These are phyloP conservation scores for Plasmodium cynomolgi DNA, from an alignment of 169 alveolate genomes.

Conservation along the genomic window DNA sequence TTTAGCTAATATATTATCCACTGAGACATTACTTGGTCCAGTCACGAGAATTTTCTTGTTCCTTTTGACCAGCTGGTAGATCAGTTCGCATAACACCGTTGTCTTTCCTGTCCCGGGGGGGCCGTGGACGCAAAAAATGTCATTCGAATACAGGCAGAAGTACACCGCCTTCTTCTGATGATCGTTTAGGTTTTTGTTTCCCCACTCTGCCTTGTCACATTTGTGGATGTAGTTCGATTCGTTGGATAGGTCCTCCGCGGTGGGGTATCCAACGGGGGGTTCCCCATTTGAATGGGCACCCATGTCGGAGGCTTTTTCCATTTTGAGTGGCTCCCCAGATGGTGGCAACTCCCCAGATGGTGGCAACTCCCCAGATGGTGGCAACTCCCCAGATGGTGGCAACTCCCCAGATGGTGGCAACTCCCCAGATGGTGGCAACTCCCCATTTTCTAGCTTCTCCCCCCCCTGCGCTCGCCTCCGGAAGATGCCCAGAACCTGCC, in stretches of 20 bases:
- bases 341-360: not conserved
- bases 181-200: slow-evolving; percentile 27
- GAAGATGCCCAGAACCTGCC: not conserved
- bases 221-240: slow-evolving; percentile 8
- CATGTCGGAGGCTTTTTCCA: not conserved
- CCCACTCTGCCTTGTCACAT: slow-evolving; percentile 39
- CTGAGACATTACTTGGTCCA: slow-evolving; percentile 72
- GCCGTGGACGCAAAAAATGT: slow-evolving; percentile 63
- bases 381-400: not conserved
- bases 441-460: not conserved
- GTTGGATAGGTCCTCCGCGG: not conserved
- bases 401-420: not conserved
- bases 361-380: too few species aligned
- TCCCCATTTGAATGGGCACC: not conserved
- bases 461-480: not conserved
- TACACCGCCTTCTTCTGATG: slow-evolving; percentile 71
- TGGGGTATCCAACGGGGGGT: not conserved
- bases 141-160: slow-evolving; percentile 41
- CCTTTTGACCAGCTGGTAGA: slow-evolving; percentile 33
- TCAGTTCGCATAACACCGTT: slow-evolving; percentile 53
- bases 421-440: not conserved
- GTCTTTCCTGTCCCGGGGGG: slow-evolving; percentile 79
- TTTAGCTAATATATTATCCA: slow-evolving; percentile 44
- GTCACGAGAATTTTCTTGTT: slow-evolving; percentile 30
- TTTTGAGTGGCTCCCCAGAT: not conserved